Evolutionary conservation across 2,329 filamentous ascomycete genomes (phyloP).

Genomic region (Conoideocrella luteorostrata): DNA sequence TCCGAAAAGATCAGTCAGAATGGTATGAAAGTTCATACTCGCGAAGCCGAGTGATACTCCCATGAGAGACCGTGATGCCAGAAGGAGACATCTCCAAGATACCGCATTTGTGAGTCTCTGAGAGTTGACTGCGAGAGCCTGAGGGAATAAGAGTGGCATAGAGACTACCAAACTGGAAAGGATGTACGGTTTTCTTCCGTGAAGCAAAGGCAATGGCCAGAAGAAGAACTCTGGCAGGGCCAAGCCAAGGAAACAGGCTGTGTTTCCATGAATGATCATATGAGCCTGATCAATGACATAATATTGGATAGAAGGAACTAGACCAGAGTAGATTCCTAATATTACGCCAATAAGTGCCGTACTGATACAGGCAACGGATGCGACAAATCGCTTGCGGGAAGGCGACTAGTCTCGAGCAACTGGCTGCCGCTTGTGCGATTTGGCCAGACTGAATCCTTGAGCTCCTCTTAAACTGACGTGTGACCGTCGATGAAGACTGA

Average conservation of each 20-base stretch:
- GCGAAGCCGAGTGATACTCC: slow-evolving; percentile 66
- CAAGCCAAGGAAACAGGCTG: slow-evolving; percentile 64
- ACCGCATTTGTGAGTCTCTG: slow-evolving; percentile 49
- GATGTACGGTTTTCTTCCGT: slow-evolving; percentile 74
- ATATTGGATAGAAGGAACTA: slow-evolving; percentile 75
- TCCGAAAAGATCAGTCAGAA: slow-evolving; percentile 68
- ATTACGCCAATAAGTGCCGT: slow-evolving; percentile 65
- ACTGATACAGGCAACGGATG: slow-evolving; percentile 63
- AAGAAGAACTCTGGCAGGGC: slow-evolving; percentile 63
- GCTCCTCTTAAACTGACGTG: slow-evolving; percentile 48
- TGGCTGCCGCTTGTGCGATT: slow-evolving; percentile 53
- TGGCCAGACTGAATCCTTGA: slow-evolving; percentile 45
- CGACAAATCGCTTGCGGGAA: slow-evolving; percentile 60
- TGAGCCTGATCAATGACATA: slow-evolving; percentile 65
- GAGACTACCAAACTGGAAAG: slow-evolving; percentile 60
- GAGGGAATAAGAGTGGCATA: slow-evolving; percentile 68
- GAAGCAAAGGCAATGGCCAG: slow-evolving; percentile 69
- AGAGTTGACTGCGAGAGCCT: slow-evolving; percentile 58
- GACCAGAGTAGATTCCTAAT: slow-evolving; percentile 69
- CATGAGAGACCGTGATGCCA: slow-evolving; percentile 59
- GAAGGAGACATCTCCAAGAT: slow-evolving; percentile 53
- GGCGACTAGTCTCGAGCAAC: slow-evolving; percentile 68
- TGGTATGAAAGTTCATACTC: slow-evolving; percentile 69
- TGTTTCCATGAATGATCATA: slow-evolving; percentile 65
- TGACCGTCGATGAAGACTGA: slow-evolving; percentile 43